Percentiles rank a stretch among this genome's conserved stretches.
These are phyloP conservation scores for Botryotinia calthae DNA, from an alignment of 2,329 filamentous ascomycete species.

Conservation along the genomic window DNA sequence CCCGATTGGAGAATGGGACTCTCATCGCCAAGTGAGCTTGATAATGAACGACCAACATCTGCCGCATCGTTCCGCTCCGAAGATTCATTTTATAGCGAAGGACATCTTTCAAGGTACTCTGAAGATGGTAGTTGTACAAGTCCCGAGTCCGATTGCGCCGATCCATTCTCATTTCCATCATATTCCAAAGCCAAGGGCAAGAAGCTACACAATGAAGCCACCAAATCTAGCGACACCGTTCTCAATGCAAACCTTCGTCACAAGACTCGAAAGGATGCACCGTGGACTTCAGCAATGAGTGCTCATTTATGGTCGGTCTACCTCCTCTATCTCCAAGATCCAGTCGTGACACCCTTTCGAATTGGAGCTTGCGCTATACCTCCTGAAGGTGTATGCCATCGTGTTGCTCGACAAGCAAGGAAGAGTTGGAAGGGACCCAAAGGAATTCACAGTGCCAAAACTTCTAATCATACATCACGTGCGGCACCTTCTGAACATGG, in stretches of 20 bases:
- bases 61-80: slow-evolving; percentile 43
- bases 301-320: slow-evolving; percentile 66
- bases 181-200: slow-evolving; percentile 32
- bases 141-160: slow-evolving; percentile 46
- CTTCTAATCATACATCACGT: slow-evolving; percentile 22
- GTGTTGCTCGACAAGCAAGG: slow-evolving; percentile 64
- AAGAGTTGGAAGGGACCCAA: slow-evolving; percentile 65
- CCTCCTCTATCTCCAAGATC: slow-evolving; percentile 62
- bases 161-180: slow-evolving; percentile 38
- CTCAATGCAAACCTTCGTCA: slow-evolving; percentile 34
- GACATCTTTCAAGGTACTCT: slow-evolving; percentile 54
- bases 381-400: slow-evolving; percentile 61
- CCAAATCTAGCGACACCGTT: background rate
- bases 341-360: slow-evolving; percentile 64
- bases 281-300: slow-evolving; percentile 65
- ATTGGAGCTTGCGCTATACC: slow-evolving; percentile 62
- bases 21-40: slow-evolving; percentile 26
- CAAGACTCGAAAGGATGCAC: slow-evolving; percentile 44
- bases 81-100: slow-evolving; percentile 56
- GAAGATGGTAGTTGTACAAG: slow-evolving; percentile 56
- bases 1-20: slow-evolving; percentile 37
- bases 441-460: slow-evolving; percentile 19
- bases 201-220: slow-evolving; percentile 10
- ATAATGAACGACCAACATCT: slow-evolving; percentile 33
- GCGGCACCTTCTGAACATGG: slow-evolving; percentile 42